A percentile compares a stretch with the other conserved stretches of the same genome.
Conservation (phyloP, 441 rosid genomes). For the Gossypium lobatum region DNA sequence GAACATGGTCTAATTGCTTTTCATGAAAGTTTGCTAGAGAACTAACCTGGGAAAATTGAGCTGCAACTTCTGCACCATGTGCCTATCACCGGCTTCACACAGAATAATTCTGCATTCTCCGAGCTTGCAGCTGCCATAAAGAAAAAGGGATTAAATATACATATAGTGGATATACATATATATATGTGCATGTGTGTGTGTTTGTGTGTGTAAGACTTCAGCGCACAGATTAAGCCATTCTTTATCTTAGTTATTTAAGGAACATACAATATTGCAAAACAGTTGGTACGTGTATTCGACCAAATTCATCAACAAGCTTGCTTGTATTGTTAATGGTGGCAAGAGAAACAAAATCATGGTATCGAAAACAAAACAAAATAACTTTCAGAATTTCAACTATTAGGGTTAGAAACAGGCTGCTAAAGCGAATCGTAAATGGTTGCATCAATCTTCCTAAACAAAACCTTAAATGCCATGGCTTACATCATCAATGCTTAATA, state of each 20-base stretch:
- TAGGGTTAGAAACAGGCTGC: not conserved
- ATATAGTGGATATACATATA: too few species aligned
- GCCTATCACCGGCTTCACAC: conserved; percentile 79
- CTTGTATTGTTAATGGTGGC: not conserved
- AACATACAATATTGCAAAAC: not conserved
- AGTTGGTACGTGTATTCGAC: not conserved
- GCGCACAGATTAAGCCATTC: not conserved
- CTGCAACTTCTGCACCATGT: conserved; percentile 88
- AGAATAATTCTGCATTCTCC: conserved; percentile 88
- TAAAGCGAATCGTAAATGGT: not conserved
- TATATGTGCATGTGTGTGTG: too few species aligned
- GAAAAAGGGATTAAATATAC: not conserved
- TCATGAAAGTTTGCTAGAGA: not conserved
- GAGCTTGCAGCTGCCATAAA: conserved; percentile 63
- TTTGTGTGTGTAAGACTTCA: not conserved
- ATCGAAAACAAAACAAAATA: not conserved
- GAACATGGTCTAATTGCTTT: not conserved
- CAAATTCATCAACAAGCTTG: not conserved
- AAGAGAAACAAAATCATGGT: not conserved
- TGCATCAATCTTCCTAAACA: not conserved
- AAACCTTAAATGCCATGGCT: not conserved
- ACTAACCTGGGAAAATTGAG: conserved; percentile 88
- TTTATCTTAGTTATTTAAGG: not conserved
- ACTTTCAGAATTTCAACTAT: not conserved
- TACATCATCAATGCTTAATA: not conserved